A percentile compares a stretch with the other conserved stretches of the same genome.
Conservation (phyloP, 2,329 filamentous ascomycete genomes). For the Epichloe typhina region DNA sequence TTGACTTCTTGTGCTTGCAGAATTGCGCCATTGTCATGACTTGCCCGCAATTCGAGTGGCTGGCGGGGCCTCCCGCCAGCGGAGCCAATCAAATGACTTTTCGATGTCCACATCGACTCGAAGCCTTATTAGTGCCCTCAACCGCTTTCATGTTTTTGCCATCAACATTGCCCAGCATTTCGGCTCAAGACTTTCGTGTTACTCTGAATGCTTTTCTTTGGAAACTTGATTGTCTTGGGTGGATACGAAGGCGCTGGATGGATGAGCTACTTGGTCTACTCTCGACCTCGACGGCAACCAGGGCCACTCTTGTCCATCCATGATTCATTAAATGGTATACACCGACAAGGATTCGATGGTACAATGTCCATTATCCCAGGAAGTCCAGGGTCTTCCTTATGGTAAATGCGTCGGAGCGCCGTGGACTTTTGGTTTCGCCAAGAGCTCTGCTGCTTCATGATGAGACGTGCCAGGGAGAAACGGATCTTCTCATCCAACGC, state of each 20-base stretch:
- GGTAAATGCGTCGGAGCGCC: not conserved
- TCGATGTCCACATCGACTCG: not conserved
- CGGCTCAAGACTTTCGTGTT: not conserved
- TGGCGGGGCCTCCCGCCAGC: not conserved
- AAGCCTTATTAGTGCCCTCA: too few species aligned
- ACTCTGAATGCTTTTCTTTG: not conserved
- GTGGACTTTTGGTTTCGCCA: not conserved
- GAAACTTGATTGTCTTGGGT: not conserved
- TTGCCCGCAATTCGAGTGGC: not conserved
- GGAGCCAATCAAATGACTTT: not conserved
- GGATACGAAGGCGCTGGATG: not conserved
- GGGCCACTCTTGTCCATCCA: too few species aligned
- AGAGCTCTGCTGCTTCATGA: not conserved
- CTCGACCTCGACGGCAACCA: too few species aligned
- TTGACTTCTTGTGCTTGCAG: not conserved
- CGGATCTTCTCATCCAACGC: too few species aligned
- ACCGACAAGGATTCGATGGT: not conserved
- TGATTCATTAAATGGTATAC: not conserved
- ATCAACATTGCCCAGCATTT: too few species aligned
- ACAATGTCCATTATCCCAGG: not conserved
- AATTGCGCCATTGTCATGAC: conserved; percentile 4
- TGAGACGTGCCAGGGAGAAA: too few species aligned
- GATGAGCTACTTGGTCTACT: too few species aligned
- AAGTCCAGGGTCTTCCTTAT: not conserved
- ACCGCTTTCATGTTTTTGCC: too few species aligned